Conservation (phyloP, 345 rosid species). For the Rhizophora apiculata region DNA sequence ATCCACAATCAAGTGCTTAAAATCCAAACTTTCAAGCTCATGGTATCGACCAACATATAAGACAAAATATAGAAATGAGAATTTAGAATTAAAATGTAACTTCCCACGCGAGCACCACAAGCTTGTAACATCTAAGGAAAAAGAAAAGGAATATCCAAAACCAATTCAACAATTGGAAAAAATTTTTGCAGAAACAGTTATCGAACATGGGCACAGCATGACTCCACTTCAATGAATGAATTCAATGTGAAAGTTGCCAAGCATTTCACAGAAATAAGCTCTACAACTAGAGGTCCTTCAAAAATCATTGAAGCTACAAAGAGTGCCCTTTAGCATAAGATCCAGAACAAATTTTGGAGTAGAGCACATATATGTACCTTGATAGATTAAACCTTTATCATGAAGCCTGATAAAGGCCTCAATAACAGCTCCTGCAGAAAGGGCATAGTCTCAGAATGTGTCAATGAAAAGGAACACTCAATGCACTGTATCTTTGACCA, state of each 20-base stretch:
- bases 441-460: slow-evolving; percentile 29
- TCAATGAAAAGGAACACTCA: not conserved
- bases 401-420: slow-evolving; percentile 95
- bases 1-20: not conserved
- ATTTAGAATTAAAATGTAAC: not conserved
- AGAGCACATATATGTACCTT: slow-evolving; percentile 43
- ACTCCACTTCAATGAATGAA: not conserved
- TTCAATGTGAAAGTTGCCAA: not conserved
- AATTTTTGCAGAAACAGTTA: not conserved
- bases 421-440: slow-evolving; percentile 70
- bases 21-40: not conserved
- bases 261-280: not conserved
- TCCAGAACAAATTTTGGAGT: slow-evolving; percentile 1
- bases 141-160: not conserved
- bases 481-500: too few species aligned
- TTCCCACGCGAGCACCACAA: not conserved
- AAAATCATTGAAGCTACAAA: not conserved
- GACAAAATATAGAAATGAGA: not conserved
- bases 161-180: not conserved
- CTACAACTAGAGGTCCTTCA: not conserved
- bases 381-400: slow-evolving; percentile 91
- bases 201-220: not conserved
- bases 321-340: not conserved
- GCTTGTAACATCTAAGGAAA: not conserved
- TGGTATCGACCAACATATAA: not conserved